Percentiles rank a stretch among this genome's conserved stretches.
These are phyloP conservation scores for Alternaria sp. DNA, from an alignment of 2,329 filamentous ascomycete species.

Conservation along the genomic window DNA sequence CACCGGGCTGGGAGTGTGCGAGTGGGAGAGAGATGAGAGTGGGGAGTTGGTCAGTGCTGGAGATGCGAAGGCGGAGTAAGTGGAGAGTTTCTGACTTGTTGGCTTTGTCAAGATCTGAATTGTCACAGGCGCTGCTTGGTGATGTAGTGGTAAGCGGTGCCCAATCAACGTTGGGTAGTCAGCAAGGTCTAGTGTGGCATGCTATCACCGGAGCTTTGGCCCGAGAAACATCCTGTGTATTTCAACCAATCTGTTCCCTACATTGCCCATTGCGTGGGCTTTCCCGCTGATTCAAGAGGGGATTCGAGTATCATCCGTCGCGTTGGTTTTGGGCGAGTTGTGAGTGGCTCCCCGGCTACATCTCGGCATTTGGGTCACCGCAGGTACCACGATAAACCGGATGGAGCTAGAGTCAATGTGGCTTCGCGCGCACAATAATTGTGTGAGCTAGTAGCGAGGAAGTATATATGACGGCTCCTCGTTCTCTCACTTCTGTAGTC, in stretches of 20 bases:
- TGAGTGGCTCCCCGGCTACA: neutral
- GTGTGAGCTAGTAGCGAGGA: neutral
- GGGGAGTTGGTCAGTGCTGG: neutral
- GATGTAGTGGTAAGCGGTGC: no score
- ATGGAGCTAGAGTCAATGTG: neutral
- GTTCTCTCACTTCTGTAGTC: neutral
- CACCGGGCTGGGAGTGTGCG: slow-evolving; percentile 8
- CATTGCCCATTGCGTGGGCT: neutral
- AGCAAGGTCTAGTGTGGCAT: neutral
- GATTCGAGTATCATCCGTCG: neutral
- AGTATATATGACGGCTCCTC: neutral
- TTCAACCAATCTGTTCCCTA: neutral
- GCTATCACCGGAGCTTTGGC: neutral
- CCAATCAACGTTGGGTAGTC: no score
- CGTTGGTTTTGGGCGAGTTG: neutral
- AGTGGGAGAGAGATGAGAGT: slow-evolving; percentile 10
- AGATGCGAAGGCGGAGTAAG: neutral
- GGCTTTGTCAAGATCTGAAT: neutral
- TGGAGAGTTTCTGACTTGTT: neutral
- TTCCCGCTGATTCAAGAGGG: neutral
- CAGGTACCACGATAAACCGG: neutral
- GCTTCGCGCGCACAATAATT: neutral
- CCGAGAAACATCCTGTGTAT: neutral
- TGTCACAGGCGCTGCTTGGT: neutral
- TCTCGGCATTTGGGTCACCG: neutral